phyloP scores from a whole-genome alignment of 1,139 yeast genomes.

The Yamadazyma atlantica region DNA sequence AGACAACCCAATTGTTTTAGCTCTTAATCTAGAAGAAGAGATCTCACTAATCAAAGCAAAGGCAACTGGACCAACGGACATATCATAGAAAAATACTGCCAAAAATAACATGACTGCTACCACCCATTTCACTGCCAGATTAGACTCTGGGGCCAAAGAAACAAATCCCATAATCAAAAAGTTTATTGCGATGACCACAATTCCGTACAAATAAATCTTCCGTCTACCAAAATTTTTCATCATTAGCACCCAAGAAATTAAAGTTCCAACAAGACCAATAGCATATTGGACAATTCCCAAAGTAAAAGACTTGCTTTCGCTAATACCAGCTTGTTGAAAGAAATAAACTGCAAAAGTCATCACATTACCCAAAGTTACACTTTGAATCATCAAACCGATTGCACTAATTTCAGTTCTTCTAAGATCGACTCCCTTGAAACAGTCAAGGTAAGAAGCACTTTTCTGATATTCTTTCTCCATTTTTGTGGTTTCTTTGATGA shows the following conservation, averaged over 20 bases:
- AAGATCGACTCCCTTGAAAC: slow-evolving; percentile 47
- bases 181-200: slow-evolving; percentile 15
- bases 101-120: slow-evolving; percentile 17
- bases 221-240: slow-evolving; percentile 3
- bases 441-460: slow-evolving; percentile 24
- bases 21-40: slow-evolving; percentile 52
- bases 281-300: slow-evolving; percentile 27
- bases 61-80: slow-evolving; percentile 55
- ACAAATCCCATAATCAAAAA: slow-evolving; percentile 45
- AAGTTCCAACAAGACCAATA: slow-evolving; percentile 13
- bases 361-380: slow-evolving; percentile 48
- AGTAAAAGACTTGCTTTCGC: slow-evolving; percentile 29
- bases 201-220: slow-evolving; percentile 14
- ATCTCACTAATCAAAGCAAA: slow-evolving; percentile 55
- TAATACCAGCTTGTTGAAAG: slow-evolving; percentile 47
- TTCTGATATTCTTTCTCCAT: slow-evolving; percentile 11
- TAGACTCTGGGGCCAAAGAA: slow-evolving; percentile 10
- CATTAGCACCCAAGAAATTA: slow-evolving; percentile 11
- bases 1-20: slow-evolving; percentile 54
- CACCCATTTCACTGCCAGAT: slow-evolving; percentile 12
- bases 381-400: slow-evolving; percentile 48
- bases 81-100: slow-evolving; percentile 34
- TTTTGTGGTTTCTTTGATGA: slow-evolving; percentile 18
- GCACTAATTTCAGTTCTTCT: slow-evolving; percentile 55
- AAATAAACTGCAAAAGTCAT: slow-evolving; percentile 52